phyloP scores from a whole-genome alignment of 768 basidiomycete species.

The Mycena epipterygia region DNA sequence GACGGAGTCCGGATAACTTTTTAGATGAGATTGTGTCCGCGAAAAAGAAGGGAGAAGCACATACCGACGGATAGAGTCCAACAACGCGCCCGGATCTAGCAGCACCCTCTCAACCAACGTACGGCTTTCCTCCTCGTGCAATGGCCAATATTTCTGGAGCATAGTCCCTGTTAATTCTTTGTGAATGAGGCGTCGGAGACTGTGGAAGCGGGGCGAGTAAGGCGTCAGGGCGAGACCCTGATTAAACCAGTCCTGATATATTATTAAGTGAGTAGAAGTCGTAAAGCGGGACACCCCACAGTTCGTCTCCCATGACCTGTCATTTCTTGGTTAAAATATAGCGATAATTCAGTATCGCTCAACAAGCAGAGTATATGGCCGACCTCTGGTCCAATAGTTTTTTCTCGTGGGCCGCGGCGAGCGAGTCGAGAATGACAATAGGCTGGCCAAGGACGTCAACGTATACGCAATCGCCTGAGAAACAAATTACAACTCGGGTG shows the following conservation, averaged over 20 bases:
- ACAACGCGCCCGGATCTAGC: neutral
- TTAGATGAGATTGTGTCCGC: neutral
- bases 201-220: conserved; percentile 8
- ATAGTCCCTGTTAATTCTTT: conserved; percentile 4
- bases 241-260: conserved; percentile 2
- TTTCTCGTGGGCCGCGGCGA: conserved; percentile 10
- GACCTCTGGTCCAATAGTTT: conserved; percentile 6
- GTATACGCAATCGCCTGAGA: conserved; percentile 20
- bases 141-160: conserved; percentile 21
- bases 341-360: neutral
- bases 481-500: too few species aligned
- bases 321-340: neutral
- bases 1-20: conserved; percentile 30
- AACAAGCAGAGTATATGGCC: conserved; percentile 8
- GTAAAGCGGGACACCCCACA: conserved; percentile 3
- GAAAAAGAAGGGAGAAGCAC: neutral
- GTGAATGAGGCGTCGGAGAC: conserved; percentile 20
- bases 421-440: conserved; percentile 7
- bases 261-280: neutral
- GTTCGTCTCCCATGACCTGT: conserved; percentile 24
- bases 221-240: neutral
- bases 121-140: conserved; percentile 28
- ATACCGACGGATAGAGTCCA: conserved; percentile 19
- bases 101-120: conserved; percentile 14
- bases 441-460: conserved; percentile 13